Conservation (phyloP, 2,329 filamentous ascomycete genomes). For the Cladosporium sp. region DNA sequence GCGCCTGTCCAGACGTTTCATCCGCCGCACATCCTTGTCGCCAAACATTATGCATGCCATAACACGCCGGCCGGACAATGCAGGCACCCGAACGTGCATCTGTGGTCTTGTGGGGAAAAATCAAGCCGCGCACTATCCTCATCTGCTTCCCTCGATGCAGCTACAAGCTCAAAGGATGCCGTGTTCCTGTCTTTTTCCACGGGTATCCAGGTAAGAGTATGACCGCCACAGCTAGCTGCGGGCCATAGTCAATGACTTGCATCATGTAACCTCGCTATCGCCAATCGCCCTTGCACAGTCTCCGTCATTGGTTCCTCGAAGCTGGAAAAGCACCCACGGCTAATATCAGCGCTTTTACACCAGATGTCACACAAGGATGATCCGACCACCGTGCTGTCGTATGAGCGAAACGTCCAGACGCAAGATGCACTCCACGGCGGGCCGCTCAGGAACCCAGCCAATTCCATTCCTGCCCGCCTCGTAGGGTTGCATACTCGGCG, state of each 20-base stretch:
- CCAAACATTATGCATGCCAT: constrained; percentile 12
- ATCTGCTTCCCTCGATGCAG: neutral
- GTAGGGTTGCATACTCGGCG: neutral
- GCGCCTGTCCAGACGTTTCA: constrained; percentile 19
- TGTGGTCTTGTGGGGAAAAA: neutral
- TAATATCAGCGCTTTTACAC: neutral
- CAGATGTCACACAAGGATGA: neutral
- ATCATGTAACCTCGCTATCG: constrained; percentile 1
- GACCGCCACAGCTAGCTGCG: neutral
- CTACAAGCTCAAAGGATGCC: neutral
- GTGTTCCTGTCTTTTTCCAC: constrained; percentile 2
- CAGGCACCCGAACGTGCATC: neutral
- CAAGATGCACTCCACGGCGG: constrained; percentile 11
- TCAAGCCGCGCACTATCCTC: neutral
- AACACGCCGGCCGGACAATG: constrained; percentile 3
- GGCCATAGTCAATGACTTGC: neutral
- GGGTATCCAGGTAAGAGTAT: neutral
- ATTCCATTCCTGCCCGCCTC: constrained; percentile 15
- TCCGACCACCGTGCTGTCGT: neutral
- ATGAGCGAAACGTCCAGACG: neutral
- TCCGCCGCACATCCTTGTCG: constrained; percentile 20
- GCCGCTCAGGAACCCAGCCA: constrained; percentile 17
- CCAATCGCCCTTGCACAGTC: constrained; percentile 1
- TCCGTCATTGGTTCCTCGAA: neutral
- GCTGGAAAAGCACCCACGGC: neutral